These are phyloP conservation scores for Triglochin maritima DNA, from an alignment of 106 monocot genomes.

Conservation along the genomic window DNA sequence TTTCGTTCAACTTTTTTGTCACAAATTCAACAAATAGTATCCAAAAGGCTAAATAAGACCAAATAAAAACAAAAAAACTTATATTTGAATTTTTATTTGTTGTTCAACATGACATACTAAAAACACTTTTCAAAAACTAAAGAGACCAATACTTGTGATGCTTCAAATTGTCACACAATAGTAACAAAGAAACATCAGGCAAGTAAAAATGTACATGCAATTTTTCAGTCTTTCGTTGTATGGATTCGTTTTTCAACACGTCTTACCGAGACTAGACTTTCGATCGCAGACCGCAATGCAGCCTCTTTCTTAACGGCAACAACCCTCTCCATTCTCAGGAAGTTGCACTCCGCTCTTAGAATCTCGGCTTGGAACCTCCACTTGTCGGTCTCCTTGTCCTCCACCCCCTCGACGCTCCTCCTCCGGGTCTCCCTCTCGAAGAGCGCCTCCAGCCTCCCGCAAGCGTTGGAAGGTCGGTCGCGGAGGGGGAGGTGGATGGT, in stretches of 20 bases:
- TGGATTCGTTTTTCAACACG: too few relatives aligned
- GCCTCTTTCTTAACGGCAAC: slow-evolving; percentile 38
- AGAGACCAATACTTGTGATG: too few relatives aligned
- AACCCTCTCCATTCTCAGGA: slow-evolving; percentile 45
- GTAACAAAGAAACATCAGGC: too few relatives aligned
- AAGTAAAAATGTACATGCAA: too few relatives aligned
- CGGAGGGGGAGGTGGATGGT: slow-evolving; percentile 55
- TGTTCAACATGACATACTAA: background rate
- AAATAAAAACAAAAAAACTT: too few relatives aligned
- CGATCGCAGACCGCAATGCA: slow-evolving; percentile 32
- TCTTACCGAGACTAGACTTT: slow-evolving; percentile 35
- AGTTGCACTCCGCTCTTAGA: slow-evolving; percentile 59
- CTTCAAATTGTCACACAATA: too few relatives aligned
- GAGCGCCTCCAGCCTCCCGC: slow-evolving; percentile 14
- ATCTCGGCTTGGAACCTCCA: slow-evolving; percentile 58
- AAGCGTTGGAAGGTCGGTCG: background rate
- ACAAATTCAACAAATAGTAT: too few relatives aligned
- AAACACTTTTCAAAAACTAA: background rate
- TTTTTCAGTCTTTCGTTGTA: too few relatives aligned
- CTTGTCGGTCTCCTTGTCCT: slow-evolving; percentile 21
- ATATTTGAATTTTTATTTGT: background rate
- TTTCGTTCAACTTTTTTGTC: too few relatives aligned
- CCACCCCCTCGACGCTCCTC: background rate
- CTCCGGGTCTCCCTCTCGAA: slow-evolving; percentile 10
- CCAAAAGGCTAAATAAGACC: too few relatives aligned